Base-by-base conservation (phyloP, 768 basidiomycete genomes). In the Mycena galopus region DNA sequence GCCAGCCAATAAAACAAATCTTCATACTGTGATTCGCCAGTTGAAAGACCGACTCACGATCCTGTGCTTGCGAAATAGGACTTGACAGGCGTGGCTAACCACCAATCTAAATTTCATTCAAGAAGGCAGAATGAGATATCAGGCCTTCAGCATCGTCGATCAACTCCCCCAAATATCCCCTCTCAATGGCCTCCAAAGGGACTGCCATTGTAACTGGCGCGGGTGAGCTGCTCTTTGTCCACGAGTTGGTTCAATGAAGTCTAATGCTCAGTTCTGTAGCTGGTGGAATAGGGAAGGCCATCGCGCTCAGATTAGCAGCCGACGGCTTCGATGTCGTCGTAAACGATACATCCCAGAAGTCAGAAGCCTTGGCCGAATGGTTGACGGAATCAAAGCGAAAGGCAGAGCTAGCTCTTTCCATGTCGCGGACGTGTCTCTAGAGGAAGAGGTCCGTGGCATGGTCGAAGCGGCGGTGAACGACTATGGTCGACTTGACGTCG, bases 221-320 rank as follows among this genome's bases (percentile, higher is more conserved):
- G 5, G 62, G 72, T 84, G 77, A 14, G 80, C 76, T 78, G 75
- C 19, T 77, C 25, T 59, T 76, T 78, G 33, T 79, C 83, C n/a
- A 35, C 11, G n/a, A 9, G 7, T 25, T 21, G 16, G 23, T 25
- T 51, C 12, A 23, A 51, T 25, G 11, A 23, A 12, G 9, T 14
- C 21, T 56, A 27, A 33, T n/a, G 7, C 16, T n/a, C 27, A 16
- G 19, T 32, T 21, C 4, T 19, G 0, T 78, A 25, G 82, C 80
- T 7, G 82, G 83, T 47, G 87, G 87, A 25, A 86, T 86, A 51
- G 86, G 86, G 5, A 80, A 81, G 29, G 83, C 81, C 57, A 84
- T 86, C 50, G 84, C 85, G 10, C 75, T 82, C 10, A 79, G 85
- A 8, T 82, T 87, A 29, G 85, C 86, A 23, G 64, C 76, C 16